Evolutionary conservation across 345 rosid genomes (phyloP), one percentile per base, ranked within the genome.

Genomic region (Aquilaria sinensis): DNA sequence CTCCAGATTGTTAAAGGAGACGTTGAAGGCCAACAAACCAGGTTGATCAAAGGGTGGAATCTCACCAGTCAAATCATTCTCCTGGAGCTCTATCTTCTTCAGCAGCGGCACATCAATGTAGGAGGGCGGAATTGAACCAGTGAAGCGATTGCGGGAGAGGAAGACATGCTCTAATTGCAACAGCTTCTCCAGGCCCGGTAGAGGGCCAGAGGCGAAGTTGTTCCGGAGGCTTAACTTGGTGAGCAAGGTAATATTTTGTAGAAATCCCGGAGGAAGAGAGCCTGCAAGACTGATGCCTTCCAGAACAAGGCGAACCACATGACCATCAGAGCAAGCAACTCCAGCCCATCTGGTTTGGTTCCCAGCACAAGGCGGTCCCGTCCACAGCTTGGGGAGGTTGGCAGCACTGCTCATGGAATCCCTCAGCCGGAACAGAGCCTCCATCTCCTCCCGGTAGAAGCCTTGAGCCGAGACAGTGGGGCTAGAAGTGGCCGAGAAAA

Each of bases 321-420:
- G 90, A 52, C 77, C 58, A 23, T 79, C 51, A 0, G 65, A 74
- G 61, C 90, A 84, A 10, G 58, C 41, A 61, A 84, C 47, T 2
- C 90, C 90, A 47, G 47, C 47, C 90, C 86, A 84, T 48, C 68
- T 63, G 76, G 78, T 78, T 12, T 5, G 8, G 47, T 72, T 61
- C 10, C 58, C n/a, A 46, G 15, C 5, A 58, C 90, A 84, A 9
- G 85, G 85, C 1, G 81, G 81, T 9, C 90, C 86, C 3, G 83
- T 75, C 90, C 90, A 84, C 13, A 58, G 68, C 6, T 23, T 31
- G 23, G 77, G 76, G 72, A 79, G 57, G 47, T 70, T 56, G 1
- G 32, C 57, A 31, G 75, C 47, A 12, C 78, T 74, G 57, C 15
- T 37, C 23, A 75, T 9, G 6, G 77, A 77, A 57, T 79, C 80